A percentile compares a stretch with the other conserved stretches of the same genome.
phyloP scores from a whole-genome alignment of 2,329 filamentous ascomycete species.

The Colletotrichum costaricense region DNA sequence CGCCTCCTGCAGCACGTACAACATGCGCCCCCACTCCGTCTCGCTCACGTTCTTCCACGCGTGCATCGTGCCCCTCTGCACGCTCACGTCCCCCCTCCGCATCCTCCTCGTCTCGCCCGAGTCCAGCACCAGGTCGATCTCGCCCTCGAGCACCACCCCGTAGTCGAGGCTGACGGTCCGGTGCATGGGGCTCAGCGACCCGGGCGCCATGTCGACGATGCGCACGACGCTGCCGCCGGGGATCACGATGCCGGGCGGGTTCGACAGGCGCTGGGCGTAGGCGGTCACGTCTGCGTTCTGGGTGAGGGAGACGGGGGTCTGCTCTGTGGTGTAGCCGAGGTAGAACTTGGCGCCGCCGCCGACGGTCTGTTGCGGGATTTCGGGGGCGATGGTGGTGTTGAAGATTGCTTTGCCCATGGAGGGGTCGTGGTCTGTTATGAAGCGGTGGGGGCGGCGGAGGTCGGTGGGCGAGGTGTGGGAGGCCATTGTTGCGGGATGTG shows the following conservation, averaged over 20 bases:
- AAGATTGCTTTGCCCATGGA: conserved; percentile 47
- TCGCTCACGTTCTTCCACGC: conserved; percentile 59
- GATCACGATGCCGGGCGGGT: conserved; percentile 43
- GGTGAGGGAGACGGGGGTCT: conserved; percentile 39
- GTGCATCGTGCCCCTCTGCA: conserved; percentile 67
- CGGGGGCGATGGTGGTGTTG: conserved; percentile 40
- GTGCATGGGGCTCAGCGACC: conserved; percentile 55
- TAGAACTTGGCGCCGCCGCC: conserved; percentile 38
- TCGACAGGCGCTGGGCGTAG: conserved; percentile 38
- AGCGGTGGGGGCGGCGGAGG: conserved; percentile 39
- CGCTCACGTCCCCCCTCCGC: conserved; percentile 63
- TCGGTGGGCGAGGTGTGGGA: conserved; percentile 2
- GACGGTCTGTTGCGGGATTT: conserved; percentile 37
- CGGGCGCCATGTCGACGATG: conserved; percentile 60
- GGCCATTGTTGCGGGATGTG: conserved; percentile 4
- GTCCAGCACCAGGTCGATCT: conserved; percentile 63
- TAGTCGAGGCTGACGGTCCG: conserved; percentile 66
- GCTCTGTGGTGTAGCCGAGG: conserved; percentile 41
- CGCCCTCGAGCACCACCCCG: conserved; percentile 65
- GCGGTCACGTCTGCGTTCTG: conserved; percentile 38
- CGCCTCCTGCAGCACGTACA: conserved; percentile 49
- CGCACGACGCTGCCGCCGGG: conserved; percentile 56
- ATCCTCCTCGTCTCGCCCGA: conserved; percentile 59
- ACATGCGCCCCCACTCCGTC: conserved; percentile 58
- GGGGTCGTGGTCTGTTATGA: conserved; percentile 48